phyloP scores from a whole-genome alignment of 306 rosid species.

The Rosa rugosa region DNA sequence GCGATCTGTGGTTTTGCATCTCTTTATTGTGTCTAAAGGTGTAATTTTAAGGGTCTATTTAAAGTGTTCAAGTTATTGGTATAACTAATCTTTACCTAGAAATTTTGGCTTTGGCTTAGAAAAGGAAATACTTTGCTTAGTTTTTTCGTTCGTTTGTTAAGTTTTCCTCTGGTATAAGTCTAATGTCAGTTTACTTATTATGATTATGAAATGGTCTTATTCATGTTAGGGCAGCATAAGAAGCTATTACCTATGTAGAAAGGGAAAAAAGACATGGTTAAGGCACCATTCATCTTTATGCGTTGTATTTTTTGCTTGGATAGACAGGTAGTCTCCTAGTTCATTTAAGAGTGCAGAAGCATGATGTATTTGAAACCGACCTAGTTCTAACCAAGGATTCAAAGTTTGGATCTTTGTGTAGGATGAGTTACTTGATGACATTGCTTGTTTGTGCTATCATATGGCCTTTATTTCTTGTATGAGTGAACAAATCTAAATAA shows the following conservation, averaged over 20 bases:
- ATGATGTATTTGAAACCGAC: neutral
- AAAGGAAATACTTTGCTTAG: neutral
- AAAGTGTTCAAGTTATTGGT: neutral
- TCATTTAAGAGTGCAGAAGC: neutral
- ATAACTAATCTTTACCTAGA: neutral
- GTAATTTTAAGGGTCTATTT: neutral
- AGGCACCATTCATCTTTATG: neutral
- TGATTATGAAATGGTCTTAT: neutral
- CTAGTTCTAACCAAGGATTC: neutral
- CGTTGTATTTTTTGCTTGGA: neutral
- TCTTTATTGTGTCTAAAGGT: neutral
- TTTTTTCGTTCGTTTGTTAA: neutral
- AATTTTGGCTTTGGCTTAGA: neutral
- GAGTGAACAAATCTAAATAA: neutral
- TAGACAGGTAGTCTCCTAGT: neutral
- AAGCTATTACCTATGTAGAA: neutral
- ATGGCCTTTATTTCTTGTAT: neutral
- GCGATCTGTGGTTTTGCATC: neutral
- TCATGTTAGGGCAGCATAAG: neutral
- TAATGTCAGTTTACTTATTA: too few species aligned
- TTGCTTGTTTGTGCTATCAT: neutral
- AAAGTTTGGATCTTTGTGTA: neutral
- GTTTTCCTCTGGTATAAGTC: neutral
- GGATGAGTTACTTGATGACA: neutral
- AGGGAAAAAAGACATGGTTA: neutral